Evolutionary conservation across 257 asterid genomes (phyloP), one percentile per base, ranked within the genome.

Genomic region (Solanum rostratum): DNA sequence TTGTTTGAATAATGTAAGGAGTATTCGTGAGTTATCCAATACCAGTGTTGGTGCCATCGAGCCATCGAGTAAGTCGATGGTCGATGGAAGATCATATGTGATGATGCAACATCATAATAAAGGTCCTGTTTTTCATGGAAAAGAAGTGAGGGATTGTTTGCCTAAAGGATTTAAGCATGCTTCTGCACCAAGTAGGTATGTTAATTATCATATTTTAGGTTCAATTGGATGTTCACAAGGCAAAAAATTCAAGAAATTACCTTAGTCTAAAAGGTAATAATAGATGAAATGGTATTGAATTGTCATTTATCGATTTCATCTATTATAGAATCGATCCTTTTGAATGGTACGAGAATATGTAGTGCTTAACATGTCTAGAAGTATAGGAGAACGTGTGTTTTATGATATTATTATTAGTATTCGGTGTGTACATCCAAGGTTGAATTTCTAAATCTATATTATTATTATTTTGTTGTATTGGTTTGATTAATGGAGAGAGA

Each of bases 121-220:
- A 2, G 82, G 87, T 4, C 49, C 59, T 4, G 65, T 86, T 57
- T 90, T 90, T 29, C 91, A 80, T 73, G 85, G 73, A 18, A 80
- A 84, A 24, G 92, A 86, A 83, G 83, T 95, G 27, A 91, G 88
- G 85, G 86, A 89, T 76, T 95, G 99, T 87, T 91, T 88, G 98
- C 99, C 99, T 0, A 95, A 94, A 71, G 98, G 99, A 43, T 53
- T 89, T 10, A 87, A 88, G 60, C 98, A 88, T 78, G 90, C 99
- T 6, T 95, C 99, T 0, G 97, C 96, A 11, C 99, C 99, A 1
- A 94, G 98, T 84, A 95, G 97, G 8, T 91, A 81, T 78, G 97
- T 92, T 54, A 95, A 95, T 49, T 90, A 89, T 41, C 92, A 91
- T 30, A 85, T 91, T 13, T 87, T 90, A 3, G 95, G 97, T 6